These are phyloP conservation scores for Xylariaceae sp. DNA, from an alignment of 2,329 filamentous ascomycete genomes.

Conservation along the genomic window DNA sequence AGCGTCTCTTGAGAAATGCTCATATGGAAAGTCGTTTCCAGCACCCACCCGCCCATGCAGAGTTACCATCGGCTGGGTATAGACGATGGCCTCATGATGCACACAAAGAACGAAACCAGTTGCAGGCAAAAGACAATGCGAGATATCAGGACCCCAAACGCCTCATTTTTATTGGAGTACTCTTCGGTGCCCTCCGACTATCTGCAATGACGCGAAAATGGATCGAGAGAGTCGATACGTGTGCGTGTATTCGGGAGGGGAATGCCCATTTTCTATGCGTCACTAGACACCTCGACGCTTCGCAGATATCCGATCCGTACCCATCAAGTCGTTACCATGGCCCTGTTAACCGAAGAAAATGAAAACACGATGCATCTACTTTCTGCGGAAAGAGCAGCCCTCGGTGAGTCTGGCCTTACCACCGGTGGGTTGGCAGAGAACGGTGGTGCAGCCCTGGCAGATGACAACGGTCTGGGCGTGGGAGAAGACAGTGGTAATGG, in stretches of 20 bases:
- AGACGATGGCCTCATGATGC: slow-evolving; percentile 33
- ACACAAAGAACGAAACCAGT: slow-evolving; percentile 43
- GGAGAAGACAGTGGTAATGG: slow-evolving; percentile 99
- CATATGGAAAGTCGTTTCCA: slow-evolving; percentile 54
- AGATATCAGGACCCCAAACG: slow-evolving; percentile 82
- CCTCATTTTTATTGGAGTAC: slow-evolving; percentile 53
- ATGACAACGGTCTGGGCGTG: slow-evolving; percentile 99
- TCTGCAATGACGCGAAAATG: slow-evolving; percentile 51
- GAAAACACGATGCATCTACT: slow-evolving; percentile 66
- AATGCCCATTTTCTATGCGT: slow-evolving; percentile 42
- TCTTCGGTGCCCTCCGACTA: slow-evolving; percentile 65
- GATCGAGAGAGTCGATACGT: slow-evolving; percentile 33
- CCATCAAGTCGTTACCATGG: slow-evolving; percentile 44
- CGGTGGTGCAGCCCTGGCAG: slow-evolving; percentile 98
- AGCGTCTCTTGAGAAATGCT: slow-evolving; percentile 41
- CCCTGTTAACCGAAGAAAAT: slow-evolving; percentile 40
- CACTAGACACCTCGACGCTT: slow-evolving; percentile 43
- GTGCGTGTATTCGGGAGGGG: slow-evolving; percentile 31
- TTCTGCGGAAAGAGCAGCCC: slow-evolving; percentile 99
- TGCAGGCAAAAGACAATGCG: slow-evolving; percentile 51
- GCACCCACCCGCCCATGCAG: slow-evolving; percentile 55
- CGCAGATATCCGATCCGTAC: slow-evolving; percentile 58
- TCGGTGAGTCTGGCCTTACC: slow-evolving; percentile 98
- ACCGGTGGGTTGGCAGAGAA: slow-evolving; percentile 98
- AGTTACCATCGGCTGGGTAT: slow-evolving; percentile 36